Percentiles rank a stretch among this genome's conserved stretches.
Evolutionary conservation across 2,329 filamentous ascomycete species (phyloP).

Genomic region (Exophiala dermatitidis): DNA sequence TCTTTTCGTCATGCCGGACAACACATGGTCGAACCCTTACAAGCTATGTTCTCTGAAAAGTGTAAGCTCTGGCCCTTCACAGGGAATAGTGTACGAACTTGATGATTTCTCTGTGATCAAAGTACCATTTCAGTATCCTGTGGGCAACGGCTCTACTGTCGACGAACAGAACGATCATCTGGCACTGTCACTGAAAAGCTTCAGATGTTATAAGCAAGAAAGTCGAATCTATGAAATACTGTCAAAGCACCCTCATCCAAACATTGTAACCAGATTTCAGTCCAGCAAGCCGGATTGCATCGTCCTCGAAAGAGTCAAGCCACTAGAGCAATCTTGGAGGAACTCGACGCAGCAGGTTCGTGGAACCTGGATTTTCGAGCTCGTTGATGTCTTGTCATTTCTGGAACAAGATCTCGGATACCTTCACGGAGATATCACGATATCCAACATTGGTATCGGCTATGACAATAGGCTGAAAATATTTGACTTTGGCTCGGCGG

Average conservation of each 20-base stretch:
- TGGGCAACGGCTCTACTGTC: neutral
- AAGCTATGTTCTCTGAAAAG: conserved; percentile 1
- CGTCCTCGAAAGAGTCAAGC: conserved; percentile 4
- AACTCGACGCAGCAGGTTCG: neutral
- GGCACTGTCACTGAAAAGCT: neutral
- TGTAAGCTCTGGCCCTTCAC: conserved; percentile 7
- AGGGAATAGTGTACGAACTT: conserved; percentile 8
- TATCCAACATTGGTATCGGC: conserved; percentile 9
- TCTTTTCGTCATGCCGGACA: neutral
- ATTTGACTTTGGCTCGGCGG: conserved; percentile 11
- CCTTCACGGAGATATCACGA: conserved; percentile 8
- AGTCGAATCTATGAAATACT: conserved; percentile 1
- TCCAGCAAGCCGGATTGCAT: conserved; percentile 2
- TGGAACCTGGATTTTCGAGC: conserved; percentile 2
- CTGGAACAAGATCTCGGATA: conserved; percentile 1
- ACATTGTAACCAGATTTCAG: conserved; percentile 1
- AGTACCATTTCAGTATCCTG: conserved; percentile 6
- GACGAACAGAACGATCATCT: conserved; percentile 1
- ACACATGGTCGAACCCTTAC: neutral
- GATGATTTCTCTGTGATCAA: conserved; percentile 2
- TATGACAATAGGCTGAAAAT: conserved; percentile 2
- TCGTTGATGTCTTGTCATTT: conserved; percentile 1
- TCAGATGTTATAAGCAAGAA: conserved; percentile 5
- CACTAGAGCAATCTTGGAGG: conserved; percentile 1
- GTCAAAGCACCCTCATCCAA: conserved; percentile 1